Conservation (phyloP, 148 eudicot genomes). For the Vaccinium darrowii region DNA sequence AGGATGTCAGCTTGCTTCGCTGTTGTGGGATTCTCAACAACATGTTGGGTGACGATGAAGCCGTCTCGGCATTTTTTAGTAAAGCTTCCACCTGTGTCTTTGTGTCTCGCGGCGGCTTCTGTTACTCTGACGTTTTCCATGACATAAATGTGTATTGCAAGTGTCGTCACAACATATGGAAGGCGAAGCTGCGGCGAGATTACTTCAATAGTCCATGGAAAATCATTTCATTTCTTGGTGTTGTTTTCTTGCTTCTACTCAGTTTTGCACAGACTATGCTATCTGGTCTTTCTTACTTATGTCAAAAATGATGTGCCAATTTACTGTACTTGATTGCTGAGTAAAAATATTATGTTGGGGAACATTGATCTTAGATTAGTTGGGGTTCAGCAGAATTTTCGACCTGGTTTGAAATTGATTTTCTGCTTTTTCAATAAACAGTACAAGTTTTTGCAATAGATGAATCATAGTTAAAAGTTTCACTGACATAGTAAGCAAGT, state of each 20-base stretch:
- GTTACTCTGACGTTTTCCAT: not conserved
- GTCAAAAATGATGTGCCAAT: not conserved
- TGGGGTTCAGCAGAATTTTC: too few relatives aligned
- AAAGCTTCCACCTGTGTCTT: not conserved
- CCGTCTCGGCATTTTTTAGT: not conserved
- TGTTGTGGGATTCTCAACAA: conserved; percentile 7
- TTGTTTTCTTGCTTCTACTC: conserved; percentile 7
- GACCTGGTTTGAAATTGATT: too few relatives aligned
- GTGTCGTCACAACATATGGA: conserved; percentile 13
- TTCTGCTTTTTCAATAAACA: too few relatives aligned
- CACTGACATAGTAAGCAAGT: too few relatives aligned
- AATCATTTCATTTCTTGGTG: conserved; percentile 8
- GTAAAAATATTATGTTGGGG: too few relatives aligned
- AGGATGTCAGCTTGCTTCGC: not conserved
- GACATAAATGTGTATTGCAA: conserved; percentile 7
- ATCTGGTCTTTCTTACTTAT: not conserved
- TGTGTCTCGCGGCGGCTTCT: not conserved
- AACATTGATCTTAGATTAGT: too few relatives aligned
- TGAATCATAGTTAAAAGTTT: too few relatives aligned
- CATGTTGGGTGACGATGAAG: conserved; percentile 10
- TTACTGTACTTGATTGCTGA: not conserved
- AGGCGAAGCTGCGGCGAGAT: not conserved
- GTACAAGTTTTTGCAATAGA: too few relatives aligned
- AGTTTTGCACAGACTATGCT: not conserved
- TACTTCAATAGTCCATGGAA: conserved; percentile 11